Percentiles rank a stretch among this genome's conserved stretches.
These are phyloP conservation scores for Chaetomiaceae sp. DNA, from an alignment of 2,329 filamentous ascomycete genomes.

Conservation along the genomic window DNA sequence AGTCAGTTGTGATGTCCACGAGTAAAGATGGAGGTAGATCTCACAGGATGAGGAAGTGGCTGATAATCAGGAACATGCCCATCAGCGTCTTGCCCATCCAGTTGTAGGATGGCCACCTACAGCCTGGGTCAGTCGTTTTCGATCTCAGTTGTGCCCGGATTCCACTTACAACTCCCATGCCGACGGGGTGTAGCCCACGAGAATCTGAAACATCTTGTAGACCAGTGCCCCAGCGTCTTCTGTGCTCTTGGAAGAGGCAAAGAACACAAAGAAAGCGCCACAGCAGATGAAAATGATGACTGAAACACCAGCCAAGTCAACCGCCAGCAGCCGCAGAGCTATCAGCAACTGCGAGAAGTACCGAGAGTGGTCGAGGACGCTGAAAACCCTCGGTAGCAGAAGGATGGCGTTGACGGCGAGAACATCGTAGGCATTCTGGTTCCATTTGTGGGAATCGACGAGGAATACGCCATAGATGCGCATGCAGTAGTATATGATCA, in stretches of 20 bases:
- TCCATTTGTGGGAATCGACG: conserved; percentile 68
- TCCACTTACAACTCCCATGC: conserved; percentile 76
- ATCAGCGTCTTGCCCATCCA: conserved; percentile 71
- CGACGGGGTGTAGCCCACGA: conserved; percentile 94
- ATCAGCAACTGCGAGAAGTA: conserved; percentile 95
- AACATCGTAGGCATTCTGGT: conserved; percentile 88
- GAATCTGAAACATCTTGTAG: conserved; percentile 85
- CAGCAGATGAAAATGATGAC: conserved; percentile 81
- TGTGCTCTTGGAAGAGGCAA: conserved; percentile 72
- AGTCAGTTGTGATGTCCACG: conserved; percentile 9
- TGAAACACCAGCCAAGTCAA: conserved; percentile 81
- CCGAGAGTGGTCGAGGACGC: conserved; percentile 87
- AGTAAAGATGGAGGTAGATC: conserved; percentile 25
- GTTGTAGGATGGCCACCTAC: conserved; percentile 68
- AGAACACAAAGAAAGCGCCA: conserved; percentile 93
- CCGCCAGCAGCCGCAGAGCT: conserved; percentile 89
- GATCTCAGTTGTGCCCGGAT: background rate
- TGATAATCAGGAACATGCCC: conserved; percentile 83
- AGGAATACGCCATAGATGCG: conserved; percentile 83
- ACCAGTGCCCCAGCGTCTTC: conserved; percentile 71
- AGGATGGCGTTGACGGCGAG: conserved; percentile 86
- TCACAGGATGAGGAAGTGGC: conserved; percentile 85
- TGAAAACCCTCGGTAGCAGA: conserved; percentile 86
- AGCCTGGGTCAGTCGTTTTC: background rate
- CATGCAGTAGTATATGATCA: conserved; percentile 86